Conservation (phyloP, 2,329 filamentous ascomycete genomes). For the Monilinia aucupariae region DNA sequence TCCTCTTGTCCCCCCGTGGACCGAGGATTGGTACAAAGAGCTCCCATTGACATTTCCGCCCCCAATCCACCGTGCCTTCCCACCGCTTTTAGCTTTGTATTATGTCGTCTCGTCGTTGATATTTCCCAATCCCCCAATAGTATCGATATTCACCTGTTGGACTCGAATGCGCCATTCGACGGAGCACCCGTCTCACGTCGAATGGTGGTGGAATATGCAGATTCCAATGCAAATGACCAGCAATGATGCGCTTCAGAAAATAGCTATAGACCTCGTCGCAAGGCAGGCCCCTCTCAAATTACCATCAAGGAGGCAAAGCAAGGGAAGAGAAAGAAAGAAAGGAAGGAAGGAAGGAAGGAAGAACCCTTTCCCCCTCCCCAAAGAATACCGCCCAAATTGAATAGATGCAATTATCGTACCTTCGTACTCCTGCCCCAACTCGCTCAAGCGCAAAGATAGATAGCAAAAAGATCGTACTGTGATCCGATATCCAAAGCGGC, state of each 20-base stretch:
- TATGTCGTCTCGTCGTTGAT: background rate
- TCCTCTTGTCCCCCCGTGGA: background rate
- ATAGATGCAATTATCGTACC: background rate
- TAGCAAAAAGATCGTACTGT: background rate
- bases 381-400: background rate
- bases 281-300: background rate
- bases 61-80: background rate
- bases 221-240: background rate
- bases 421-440: background rate
- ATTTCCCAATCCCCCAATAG: no score
- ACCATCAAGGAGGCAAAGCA: no score
- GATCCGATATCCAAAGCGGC: constrained; percentile 15
- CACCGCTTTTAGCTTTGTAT: background rate
- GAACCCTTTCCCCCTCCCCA: no score
- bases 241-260: background rate
- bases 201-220: background rate
- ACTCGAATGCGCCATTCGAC: background rate
- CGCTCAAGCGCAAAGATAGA: background rate
- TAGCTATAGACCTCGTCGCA: background rate
- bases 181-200: background rate
- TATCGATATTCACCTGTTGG: background rate
- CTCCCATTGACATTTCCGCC: background rate
- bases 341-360: background rate
- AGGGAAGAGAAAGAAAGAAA: background rate
- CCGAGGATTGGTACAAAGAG: constrained; percentile 5